Evolutionary conservation across 1,284 basidiomycete genomes (phyloP), one percentile per base, ranked within the genome.

Genomic region (Marasmius oreades): DNA sequence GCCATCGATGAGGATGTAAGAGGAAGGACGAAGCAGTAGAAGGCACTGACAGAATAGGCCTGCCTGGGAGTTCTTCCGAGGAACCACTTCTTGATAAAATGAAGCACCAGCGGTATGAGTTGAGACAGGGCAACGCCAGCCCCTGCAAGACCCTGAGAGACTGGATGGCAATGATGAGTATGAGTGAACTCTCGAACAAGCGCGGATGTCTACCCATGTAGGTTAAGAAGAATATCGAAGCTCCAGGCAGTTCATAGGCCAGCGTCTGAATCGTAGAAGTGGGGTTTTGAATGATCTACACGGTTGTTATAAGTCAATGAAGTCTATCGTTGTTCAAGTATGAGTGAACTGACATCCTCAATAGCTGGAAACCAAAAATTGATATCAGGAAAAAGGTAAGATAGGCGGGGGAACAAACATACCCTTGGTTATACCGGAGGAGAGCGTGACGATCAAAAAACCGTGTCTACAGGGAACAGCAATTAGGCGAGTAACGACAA

Each of bases 171-270:
- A 31, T 10, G 51, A 10, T 36, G 11, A 50, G 42, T 20, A 24
- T 18, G 22, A 26, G 23, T 37, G 33, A 53, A 14, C 34, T 26
- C 16, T 24, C 11, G 31, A n/a, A 52, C 37, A 12, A 26, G 31
- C 24, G 45, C 43, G 14, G 20, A 22, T 3, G 59, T 70, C 60
- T 66, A 77, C 86, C 70, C 65, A 86, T 81, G 67, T 86, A 88
- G 10, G 88, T 90, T 59, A 93, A 75, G 78, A 92, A 93, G 78
- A 92, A 93, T 14, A 84, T 85, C 12, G 87, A 88, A 0, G 88
- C 88, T 14, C 77, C 75, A 2, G 90, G 89, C 39, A 93, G 78
- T 56, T 86, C 77, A 12, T 70, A 67, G 0, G 86, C 84, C 22
- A 90, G 74, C 62, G 80, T 33, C 72, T 81, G 65, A 64, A 82